Evolutionary conservation across 2,329 filamentous ascomycete genomes (phyloP), one percentile per base, ranked within the genome.

Genomic region (Cordyceps farinosa): DNA sequence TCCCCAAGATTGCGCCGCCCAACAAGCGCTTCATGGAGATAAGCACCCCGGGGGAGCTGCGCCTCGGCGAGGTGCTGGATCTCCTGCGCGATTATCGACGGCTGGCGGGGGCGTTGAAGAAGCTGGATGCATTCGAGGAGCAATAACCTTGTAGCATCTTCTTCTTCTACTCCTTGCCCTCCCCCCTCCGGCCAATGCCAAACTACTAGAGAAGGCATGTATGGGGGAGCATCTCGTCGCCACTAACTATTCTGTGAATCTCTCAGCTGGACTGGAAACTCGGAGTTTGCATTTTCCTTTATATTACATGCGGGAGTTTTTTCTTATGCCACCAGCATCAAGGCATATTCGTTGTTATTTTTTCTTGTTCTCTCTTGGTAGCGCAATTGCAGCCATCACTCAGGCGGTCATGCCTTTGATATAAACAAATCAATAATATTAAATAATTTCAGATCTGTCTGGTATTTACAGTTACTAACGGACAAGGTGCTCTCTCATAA

Each of bases 31-130:
- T 93, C 73, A 82, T 93, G 78, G 88, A 91, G 68, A 74, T 89
- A 62, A 82, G 89, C 69, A 87, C 87, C 71, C 87, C 88, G 0
- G 83, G 83, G 0, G 90, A 94, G 53, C 78, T 94, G 34, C 87
- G 82, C 62, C 78, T 94, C 32, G 84, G 86, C n/a, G 91, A 94
- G 69, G 87, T 94, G 22, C 76, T 89, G 30, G 85, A 90, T 62
- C 77, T 94, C 55, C 75, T 94, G 29, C 82, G 85, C 62, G 90
- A 94, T 73, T 94, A 94, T 70, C 85, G 90, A 69, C 80, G 90
- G 60, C 76, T 94, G 53, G 90, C 89, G 0, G 80, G 80, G 34
- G 84, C 84, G 9, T 73, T 93, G 63, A 86, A 85, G 69, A 84
- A 87, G 55, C 76, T 85, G 71, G 86, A 82, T 27, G 86, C 85